These are phyloP conservation scores for Rhizopogon roseolus DNA, from an alignment of 768 basidiomycete species.

Conservation along the genomic window DNA sequence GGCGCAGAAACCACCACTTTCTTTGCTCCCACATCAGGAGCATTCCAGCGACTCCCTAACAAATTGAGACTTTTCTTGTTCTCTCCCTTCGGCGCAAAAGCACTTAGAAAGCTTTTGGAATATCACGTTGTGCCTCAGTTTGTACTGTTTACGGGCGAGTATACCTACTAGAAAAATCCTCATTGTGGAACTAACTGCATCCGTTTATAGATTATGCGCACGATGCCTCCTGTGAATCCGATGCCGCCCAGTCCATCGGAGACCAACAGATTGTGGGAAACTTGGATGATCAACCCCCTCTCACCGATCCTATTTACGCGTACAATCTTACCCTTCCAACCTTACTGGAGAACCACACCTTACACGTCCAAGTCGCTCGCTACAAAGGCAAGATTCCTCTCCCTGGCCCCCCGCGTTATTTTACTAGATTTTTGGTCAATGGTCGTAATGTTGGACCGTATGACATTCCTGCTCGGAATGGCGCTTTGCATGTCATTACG, in stretches of 20 bases:
- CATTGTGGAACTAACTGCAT: neutral
- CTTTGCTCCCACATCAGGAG: constrained; percentile 52
- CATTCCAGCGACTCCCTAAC: constrained; percentile 43
- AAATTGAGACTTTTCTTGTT: constrained; percentile 52
- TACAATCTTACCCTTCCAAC: constrained; percentile 36
- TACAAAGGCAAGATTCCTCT: constrained; percentile 36
- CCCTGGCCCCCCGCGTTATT: constrained; percentile 28
- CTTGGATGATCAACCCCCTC: neutral
- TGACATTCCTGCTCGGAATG: constrained; percentile 53
- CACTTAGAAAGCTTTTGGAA: constrained; percentile 48
- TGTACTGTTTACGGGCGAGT: constrained; percentile 47
- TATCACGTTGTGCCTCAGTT: constrained; percentile 52
- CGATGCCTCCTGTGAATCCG: constrained; percentile 2
- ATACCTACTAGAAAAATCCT: neutral
- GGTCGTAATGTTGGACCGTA: constrained; percentile 30
- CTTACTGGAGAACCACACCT: constrained; percentile 35
- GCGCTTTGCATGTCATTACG: constrained; percentile 48
- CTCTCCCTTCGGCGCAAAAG: constrained; percentile 50
- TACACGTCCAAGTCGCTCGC: constrained; percentile 45
- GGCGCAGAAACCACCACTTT: constrained; percentile 44
- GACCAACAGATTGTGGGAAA: neutral
- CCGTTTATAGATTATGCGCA: constrained; percentile 8
- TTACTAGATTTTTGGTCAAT: constrained; percentile 39
- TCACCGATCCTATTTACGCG: constrained; percentile 27
- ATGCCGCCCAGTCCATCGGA: neutral